Percentiles rank a stretch among this genome's conserved stretches.
phyloP scores from a whole-genome alignment of 163 green algal genomes.

The Botryococcus braunii region DNA sequence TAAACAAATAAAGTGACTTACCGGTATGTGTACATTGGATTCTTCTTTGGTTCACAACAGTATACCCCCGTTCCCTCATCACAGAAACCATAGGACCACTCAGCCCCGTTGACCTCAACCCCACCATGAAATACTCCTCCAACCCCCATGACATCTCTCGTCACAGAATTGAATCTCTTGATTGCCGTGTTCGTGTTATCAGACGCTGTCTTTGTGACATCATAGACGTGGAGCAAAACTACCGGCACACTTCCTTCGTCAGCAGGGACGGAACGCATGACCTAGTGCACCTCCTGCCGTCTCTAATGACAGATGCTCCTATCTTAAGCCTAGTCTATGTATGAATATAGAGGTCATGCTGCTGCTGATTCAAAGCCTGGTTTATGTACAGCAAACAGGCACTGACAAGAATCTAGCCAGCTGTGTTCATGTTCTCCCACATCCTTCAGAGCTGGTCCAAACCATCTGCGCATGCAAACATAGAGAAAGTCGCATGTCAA shows the following conservation, averaged over 20 bases:
- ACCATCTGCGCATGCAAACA: too few relatives aligned
- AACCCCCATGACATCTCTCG: slow-evolving; percentile 10
- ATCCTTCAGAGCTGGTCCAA: too few relatives aligned
- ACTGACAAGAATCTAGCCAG: too few relatives aligned
- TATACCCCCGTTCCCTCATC: slow-evolving; percentile 40
- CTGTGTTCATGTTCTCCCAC: too few relatives aligned
- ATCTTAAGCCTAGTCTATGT: not conserved
- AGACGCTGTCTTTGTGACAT: not conserved
- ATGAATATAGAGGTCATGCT: too few relatives aligned
- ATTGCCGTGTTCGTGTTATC: slow-evolving; percentile 3
- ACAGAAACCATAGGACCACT: slow-evolving; percentile 39
- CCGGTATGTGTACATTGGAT: slow-evolving; percentile 41
- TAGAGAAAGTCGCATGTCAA: too few relatives aligned
- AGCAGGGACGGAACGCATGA: not conserved
- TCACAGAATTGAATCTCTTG: slow-evolving; percentile 9
- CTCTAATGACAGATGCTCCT: not conserved
- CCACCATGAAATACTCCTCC: slow-evolving; percentile 32
- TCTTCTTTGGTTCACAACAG: slow-evolving; percentile 23
- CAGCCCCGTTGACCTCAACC: slow-evolving; percentile 14
- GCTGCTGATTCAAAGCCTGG: too few relatives aligned
- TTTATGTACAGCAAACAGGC: too few relatives aligned
- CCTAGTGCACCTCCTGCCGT: not conserved
- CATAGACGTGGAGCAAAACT: slow-evolving; percentile 1
- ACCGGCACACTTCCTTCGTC: not conserved
- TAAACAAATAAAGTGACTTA: slow-evolving; percentile 2